Evolutionary conservation across 371 early-diverging fungal genomes (phyloP).

Genomic region (Umbelopsis sp.): DNA sequence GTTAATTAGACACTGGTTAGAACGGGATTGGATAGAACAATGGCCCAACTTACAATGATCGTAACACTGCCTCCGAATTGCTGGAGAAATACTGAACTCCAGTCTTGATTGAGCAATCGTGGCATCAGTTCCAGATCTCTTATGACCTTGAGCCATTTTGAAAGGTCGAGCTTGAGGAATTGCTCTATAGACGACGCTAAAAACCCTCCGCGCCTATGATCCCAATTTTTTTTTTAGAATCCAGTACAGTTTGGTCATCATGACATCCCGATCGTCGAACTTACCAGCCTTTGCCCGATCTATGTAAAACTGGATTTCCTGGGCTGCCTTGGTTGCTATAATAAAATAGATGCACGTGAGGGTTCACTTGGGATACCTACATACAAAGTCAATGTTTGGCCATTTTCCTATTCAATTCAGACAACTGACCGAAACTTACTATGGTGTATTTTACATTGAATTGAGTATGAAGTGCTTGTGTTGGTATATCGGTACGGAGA

Average conservation of each 20-base stretch:
- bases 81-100: conserved; percentile 85
- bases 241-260: background rate
- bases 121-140: conserved; percentile 83
- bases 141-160: conserved; percentile 84
- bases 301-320: conserved; percentile 71
- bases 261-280: conserved; percentile 11
- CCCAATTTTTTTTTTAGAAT: background rate
- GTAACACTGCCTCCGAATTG: conserved; percentile 89
- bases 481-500: conserved; percentile 84
- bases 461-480: conserved; percentile 70
- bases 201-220: conserved; percentile 84
- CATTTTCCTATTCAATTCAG: too few species aligned
- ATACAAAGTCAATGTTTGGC: background rate
- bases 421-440: conserved; percentile 48
- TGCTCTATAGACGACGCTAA: conserved; percentile 79
- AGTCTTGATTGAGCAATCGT: conserved; percentile 73
- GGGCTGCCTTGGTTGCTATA: conserved; percentile 76
- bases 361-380: conserved; percentile 76
- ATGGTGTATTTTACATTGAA: conserved; percentile 90
- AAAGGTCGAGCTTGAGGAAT: conserved; percentile 80
- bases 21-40: background rate
- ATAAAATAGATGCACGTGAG: conserved; percentile 87
- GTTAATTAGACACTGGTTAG: background rate
- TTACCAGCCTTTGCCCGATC: conserved; percentile 62
- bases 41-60: conserved; percentile 59